phyloP scores from a whole-genome alignment of 106 monocot genomes.

The Cymbidium sinense region DNA sequence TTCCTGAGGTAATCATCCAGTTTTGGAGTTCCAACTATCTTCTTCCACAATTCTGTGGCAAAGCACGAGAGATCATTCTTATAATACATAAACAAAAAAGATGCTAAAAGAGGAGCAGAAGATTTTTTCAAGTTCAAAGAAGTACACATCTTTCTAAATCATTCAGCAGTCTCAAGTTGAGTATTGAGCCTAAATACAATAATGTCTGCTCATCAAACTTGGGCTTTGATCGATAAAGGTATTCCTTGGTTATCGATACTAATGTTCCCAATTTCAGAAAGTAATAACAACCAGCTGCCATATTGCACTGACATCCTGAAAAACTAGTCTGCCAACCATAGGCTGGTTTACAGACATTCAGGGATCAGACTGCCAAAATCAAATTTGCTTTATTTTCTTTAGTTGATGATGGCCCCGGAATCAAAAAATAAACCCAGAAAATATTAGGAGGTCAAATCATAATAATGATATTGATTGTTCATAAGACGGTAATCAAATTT shows the following conservation, averaged over 20 bases:
- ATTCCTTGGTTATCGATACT: not conserved
- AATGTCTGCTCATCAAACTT: not conserved
- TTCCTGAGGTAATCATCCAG: slow-evolving; percentile 66
- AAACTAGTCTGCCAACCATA: not conserved
- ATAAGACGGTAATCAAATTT: not conserved
- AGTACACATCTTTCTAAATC: not conserved
- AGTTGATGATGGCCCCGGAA: not conserved
- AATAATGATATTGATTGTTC: not conserved
- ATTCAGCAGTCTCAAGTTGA: not conserved
- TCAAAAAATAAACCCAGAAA: not conserved
- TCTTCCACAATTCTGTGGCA: slow-evolving; percentile 74
- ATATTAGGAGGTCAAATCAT: not conserved
- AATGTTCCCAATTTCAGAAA: not conserved
- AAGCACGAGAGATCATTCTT: not conserved
- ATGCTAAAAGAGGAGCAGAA: not conserved
- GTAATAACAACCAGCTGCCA: not conserved
- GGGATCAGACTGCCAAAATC: not conserved
- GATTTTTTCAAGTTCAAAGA: not conserved
- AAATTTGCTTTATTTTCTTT: not conserved
- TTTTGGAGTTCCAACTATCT: slow-evolving; percentile 61
- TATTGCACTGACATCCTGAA: not conserved
- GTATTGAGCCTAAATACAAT: not conserved
- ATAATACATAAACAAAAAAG: not conserved
- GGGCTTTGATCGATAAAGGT: not conserved
- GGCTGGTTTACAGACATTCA: not conserved